Percentiles rank a stretch among this genome's conserved stretches.
Conservation (phyloP, 2,329 filamentous ascomycete species). For the Spiromastix sp. region DNA sequence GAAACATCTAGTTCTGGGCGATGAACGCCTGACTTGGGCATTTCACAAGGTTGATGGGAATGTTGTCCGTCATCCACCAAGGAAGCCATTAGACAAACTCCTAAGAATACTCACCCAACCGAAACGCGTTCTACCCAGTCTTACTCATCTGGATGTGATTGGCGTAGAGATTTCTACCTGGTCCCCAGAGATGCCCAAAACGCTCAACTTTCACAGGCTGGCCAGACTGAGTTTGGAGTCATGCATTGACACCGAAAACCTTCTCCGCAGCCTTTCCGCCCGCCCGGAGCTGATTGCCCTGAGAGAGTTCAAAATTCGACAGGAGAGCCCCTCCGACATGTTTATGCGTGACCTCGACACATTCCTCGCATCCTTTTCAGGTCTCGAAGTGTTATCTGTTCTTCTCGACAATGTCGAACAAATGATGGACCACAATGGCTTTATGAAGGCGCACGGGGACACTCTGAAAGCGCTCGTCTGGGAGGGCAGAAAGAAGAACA, state of each 20-base stretch:
- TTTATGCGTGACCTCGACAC: background rate
- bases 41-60: too few species aligned
- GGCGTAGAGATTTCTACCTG: background rate
- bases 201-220: conserved; percentile 1
- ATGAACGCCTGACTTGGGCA: background rate
- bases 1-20: background rate
- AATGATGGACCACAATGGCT: background rate
- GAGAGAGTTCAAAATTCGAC: conserved; percentile 3
- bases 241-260: background rate
- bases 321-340: background rate
- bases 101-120: background rate
- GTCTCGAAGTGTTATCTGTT: conserved; percentile 2
- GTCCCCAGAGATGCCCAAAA: background rate
- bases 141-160: conserved; percentile 1
- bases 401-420: background rate
- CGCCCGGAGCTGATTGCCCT: background rate
- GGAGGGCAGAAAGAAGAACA: conserved; percentile 1
- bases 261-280: background rate
- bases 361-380: conserved; percentile 3
- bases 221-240: conserved; percentile 3
- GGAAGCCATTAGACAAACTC: background rate
- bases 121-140: background rate
- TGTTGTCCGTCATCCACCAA: too few species aligned
- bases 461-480: conserved; percentile 3
- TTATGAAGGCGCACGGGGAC: conserved; percentile 1